Evolutionary conservation across 805 yeast species (phyloP).

Genomic region (Lipomyces mesembrius): DNA sequence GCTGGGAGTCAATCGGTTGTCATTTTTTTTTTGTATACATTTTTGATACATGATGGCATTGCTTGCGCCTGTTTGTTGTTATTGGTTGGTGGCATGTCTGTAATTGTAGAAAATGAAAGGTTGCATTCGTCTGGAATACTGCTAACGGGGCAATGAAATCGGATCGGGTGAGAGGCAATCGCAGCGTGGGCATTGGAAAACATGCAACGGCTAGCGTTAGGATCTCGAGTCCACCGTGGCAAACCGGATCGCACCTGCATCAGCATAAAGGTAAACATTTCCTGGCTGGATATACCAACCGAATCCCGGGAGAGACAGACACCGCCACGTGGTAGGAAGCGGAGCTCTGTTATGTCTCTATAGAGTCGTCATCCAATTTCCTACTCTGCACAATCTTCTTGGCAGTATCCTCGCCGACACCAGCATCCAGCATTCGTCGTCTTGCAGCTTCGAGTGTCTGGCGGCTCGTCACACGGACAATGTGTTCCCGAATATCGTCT

Average conservation of each 20-base stretch:
- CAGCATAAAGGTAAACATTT: neutral
- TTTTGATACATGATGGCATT: neutral
- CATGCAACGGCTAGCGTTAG: too few species aligned
- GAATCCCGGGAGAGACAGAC: too few species aligned
- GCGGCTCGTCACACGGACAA: slow-evolving; percentile 6
- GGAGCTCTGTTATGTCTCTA: neutral
- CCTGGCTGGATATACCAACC: neutral
- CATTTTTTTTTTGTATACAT: neutral
- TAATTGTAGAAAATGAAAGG: neutral
- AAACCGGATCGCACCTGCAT: neutral
- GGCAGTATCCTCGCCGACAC: slow-evolving; percentile 16
- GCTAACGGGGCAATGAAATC: too few species aligned
- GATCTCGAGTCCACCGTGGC: too few species aligned
- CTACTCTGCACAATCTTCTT: slow-evolving; percentile 7
- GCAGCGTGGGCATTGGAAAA: too few species aligned
- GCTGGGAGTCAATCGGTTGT: neutral
- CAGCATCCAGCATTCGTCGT: slow-evolving; percentile 22
- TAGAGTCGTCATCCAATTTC: neutral
- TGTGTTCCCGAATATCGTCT: neutral
- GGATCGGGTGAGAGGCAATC: too few species aligned
- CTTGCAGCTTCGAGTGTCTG: slow-evolving; percentile 22
- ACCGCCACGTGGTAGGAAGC: neutral
- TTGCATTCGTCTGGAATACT: neutral
- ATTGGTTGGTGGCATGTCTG: neutral
- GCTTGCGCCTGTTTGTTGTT: neutral